Percentiles rank a stretch among this genome's conserved stretches.
These are phyloP conservation scores for Fusarium ramigenum DNA, from an alignment of 2,329 filamentous ascomycete genomes.

Conservation along the genomic window DNA sequence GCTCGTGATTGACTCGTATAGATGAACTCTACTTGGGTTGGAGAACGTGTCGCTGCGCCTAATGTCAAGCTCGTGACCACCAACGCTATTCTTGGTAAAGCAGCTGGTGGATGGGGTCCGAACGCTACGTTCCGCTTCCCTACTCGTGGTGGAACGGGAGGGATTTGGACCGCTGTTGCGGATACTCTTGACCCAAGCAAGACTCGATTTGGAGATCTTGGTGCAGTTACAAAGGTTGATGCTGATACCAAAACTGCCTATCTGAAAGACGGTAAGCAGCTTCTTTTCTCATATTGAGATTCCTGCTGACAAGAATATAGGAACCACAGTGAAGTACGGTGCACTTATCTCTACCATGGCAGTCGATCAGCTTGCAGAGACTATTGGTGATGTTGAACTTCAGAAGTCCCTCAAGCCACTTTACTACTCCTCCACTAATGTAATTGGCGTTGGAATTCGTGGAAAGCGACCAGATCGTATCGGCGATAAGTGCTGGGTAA, in stretches of 20 bases:
- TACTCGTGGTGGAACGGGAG: constrained; percentile 91
- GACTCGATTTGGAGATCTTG: constrained; percentile 86
- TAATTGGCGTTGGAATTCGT: constrained; percentile 94
- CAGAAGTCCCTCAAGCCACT: constrained; percentile 90
- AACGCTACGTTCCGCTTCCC: constrained; percentile 99
- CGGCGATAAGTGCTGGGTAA: constrained; percentile 96
- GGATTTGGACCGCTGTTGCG: constrained; percentile 98
- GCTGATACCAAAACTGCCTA: constrained; percentile 84
- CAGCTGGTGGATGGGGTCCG: constrained; percentile 96
- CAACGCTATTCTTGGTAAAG: constrained; percentile 96
- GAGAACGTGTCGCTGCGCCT: constrained; percentile 96
- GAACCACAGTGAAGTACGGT: neutral
- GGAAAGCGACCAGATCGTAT: constrained; percentile 93
- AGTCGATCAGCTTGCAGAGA: constrained; percentile 85
- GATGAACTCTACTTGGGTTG: constrained; percentile 99
- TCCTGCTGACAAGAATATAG: rapidly evolving
- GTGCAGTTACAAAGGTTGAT: constrained; percentile 85
- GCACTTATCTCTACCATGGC: constrained; percentile 91
- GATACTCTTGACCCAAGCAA: constrained; percentile 92
- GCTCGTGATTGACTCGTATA: constrained; percentile 49
- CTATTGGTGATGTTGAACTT: constrained; percentile 72
- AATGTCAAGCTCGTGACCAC: constrained; percentile 92
- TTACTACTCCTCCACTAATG: constrained; percentile 96
- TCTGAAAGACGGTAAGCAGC: constrained; percentile 86
- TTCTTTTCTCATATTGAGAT: rapidly evolving